Evolutionary conservation across 2,329 filamentous ascomycete species (phyloP), one percentile per base, ranked within the genome.

Genomic region (Corynespora cassiicola): DNA sequence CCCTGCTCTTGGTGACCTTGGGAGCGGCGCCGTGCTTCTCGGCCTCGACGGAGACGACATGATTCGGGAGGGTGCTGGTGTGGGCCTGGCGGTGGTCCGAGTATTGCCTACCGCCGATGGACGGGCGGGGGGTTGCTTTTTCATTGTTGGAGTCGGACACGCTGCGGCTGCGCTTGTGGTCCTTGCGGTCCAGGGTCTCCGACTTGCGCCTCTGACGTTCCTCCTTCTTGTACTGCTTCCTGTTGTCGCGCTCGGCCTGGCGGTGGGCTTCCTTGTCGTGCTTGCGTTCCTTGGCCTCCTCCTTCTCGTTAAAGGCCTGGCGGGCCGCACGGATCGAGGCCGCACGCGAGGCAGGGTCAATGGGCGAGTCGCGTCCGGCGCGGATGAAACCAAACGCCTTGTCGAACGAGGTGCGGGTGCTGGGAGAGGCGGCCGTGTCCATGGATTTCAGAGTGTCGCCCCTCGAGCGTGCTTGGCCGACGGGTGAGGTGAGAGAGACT

Each of bases 301-400:
- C 78, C 49, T 80, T 79, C 48, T 82, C 78, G 41, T 79, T 72
- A 56, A 82, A 83, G 20, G 80, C 79, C 33, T 75, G 69, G 6
- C 81, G 74, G 5, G 78, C 75, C 28, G 76, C 78, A 37, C 77
- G 75, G 7, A 84, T 78, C 4, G 75, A 75, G 12, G 79, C 79
- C 26, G 78, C 79, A 24, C 78, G 74, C 5, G 75, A 75, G 19
- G 75, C 70, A 6, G 79, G 72, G 50, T 82, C 79, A 11, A 64
- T 51, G 7, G 66, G 65, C 7, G 70, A 72, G 39, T 76, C 77
- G 21, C 74, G 69, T 17, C 71, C 74, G 24, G 71, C 74, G 33
- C 71, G 74, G 53, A 78, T 63, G 49, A 75, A 71, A 31, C 75
- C 73, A 47, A 81, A 76, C 15, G 77, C 72, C 45, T 75, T 78